phyloP scores from a whole-genome alignment of 2,329 filamentous ascomycete genomes.

The Lasiodiplodia gonubiensis region DNA sequence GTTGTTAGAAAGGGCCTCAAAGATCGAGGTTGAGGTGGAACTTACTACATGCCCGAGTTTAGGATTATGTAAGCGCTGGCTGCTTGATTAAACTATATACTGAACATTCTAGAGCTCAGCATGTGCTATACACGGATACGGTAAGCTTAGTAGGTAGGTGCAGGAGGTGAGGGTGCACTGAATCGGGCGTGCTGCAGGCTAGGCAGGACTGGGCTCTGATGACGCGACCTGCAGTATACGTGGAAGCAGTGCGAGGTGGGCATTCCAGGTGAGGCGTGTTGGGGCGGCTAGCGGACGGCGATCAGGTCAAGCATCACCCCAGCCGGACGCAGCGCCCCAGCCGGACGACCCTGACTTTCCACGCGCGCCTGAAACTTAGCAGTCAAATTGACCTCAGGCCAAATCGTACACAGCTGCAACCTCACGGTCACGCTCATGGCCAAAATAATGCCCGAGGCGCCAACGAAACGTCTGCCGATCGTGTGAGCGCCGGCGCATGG shows the following conservation, averaged over 20 bases:
- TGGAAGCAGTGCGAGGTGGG: background rate
- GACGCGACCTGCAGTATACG: background rate
- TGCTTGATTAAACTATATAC: background rate
- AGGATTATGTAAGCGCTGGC: slow-evolving; percentile 15
- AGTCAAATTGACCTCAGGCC: background rate
- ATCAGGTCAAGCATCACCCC: background rate
- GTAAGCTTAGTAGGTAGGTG: background rate
- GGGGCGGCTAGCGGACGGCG: background rate
- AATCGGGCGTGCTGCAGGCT: background rate
- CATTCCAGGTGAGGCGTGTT: background rate
- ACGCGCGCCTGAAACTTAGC: slow-evolving; percentile 7
- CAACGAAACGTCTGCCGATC: background rate
- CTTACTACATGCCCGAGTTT: slow-evolving; percentile 5
- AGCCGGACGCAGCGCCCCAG: background rate
- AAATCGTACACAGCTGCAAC: background rate
- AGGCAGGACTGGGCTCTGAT: background rate
- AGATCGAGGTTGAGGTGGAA: background rate
- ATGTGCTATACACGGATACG: background rate
- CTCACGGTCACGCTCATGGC: background rate
- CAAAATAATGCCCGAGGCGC: background rate
- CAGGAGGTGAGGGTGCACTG: background rate
- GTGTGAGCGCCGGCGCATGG: slow-evolving; percentile 21
- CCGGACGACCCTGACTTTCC: slow-evolving; percentile 3
- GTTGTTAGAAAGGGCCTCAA: background rate
- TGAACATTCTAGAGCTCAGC: background rate